phyloP scores from a whole-genome alignment of 441 rosid species.

The Erodium trifolium region DNA sequence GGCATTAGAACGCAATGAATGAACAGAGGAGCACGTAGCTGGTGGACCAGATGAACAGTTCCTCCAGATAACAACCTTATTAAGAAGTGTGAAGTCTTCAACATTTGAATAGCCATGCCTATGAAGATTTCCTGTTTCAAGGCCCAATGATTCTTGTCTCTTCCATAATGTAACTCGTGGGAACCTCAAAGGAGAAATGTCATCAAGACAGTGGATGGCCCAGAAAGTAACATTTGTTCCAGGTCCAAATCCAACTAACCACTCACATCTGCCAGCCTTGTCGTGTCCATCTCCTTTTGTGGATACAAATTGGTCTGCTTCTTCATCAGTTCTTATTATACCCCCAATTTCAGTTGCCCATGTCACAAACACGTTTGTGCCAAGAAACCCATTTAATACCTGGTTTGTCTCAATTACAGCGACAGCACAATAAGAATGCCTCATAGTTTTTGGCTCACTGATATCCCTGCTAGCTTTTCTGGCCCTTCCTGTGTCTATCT shows the following conservation, averaged over 20 bases:
- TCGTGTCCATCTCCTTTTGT: conserved; percentile 33
- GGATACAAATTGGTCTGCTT: conserved; percentile 30
- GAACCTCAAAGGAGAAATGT: conserved; percentile 64
- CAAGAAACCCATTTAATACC: conserved; percentile 50
- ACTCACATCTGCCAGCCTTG: conserved; percentile 57
- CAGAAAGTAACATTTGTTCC: conserved; percentile 58
- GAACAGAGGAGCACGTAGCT: conserved; percentile 50
- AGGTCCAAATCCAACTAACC: conserved; percentile 90
- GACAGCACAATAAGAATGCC: conserved; percentile 48
- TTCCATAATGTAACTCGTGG: conserved; percentile 74
- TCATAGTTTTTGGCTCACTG: conserved; percentile 32
- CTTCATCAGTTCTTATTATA: conserved; percentile 37
- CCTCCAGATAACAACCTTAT: conserved; percentile 53
- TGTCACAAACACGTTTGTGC: conserved; percentile 42
- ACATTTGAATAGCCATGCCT: conserved; percentile 29
- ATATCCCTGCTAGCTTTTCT: conserved; percentile 48
- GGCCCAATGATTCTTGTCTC: conserved; percentile 43
- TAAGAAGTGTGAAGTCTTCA: conserved; percentile 35
- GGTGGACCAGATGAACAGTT: conserved; percentile 52
- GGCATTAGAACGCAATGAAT: conserved; percentile 43
- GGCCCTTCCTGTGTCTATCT: conserved; percentile 56
- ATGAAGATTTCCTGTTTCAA: conserved; percentile 28
- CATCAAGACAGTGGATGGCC: conserved; percentile 94
- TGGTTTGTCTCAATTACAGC: conserved; percentile 75
- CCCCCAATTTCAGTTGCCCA: conserved; percentile 69